Evolutionary conservation across 768 basidiomycete genomes (phyloP).

Genomic region (Auricularia sp.): DNA sequence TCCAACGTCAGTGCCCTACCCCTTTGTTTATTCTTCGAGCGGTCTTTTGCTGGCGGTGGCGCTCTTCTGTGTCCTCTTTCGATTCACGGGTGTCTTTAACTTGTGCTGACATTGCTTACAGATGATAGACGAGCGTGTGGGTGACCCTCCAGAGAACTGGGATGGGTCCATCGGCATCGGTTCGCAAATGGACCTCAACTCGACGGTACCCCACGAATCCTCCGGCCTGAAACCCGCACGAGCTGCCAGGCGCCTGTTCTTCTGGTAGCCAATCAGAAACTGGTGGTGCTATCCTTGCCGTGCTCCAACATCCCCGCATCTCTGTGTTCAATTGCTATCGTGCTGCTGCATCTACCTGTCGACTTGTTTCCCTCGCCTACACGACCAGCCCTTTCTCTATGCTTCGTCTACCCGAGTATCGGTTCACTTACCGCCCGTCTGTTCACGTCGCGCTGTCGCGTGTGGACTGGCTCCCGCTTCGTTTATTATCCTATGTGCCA

Average conservation of each 20-base stretch:
- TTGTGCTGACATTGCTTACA: background rate
- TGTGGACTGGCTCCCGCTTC: no score
- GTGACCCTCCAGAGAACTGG: background rate
- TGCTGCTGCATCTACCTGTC: no score
- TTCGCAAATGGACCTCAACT: background rate
- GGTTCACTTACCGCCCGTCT: no score
- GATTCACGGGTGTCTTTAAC: background rate
- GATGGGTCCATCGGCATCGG: background rate
- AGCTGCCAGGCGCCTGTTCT: background rate
- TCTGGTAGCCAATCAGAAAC: background rate
- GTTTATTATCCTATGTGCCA: no score
- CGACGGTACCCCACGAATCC: background rate
- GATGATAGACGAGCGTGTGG: background rate
- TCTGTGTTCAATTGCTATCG: no score
- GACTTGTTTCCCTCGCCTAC: no score
- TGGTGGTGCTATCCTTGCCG: no score
- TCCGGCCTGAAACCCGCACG: background rate
- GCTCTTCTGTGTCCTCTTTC: background rate
- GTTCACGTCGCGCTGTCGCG: no score
- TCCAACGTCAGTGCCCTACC: constrained; percentile 40
- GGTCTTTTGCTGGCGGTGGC: background rate
- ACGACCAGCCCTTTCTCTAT: no score
- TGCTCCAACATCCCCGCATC: no score
- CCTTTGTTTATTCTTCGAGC: background rate
- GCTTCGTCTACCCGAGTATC: no score